A percentile compares a stretch with the other conserved stretches of the same genome.
phyloP scores from a whole-genome alignment of 176 grass and related monocot genomes.

The Oryza punctata region DNA sequence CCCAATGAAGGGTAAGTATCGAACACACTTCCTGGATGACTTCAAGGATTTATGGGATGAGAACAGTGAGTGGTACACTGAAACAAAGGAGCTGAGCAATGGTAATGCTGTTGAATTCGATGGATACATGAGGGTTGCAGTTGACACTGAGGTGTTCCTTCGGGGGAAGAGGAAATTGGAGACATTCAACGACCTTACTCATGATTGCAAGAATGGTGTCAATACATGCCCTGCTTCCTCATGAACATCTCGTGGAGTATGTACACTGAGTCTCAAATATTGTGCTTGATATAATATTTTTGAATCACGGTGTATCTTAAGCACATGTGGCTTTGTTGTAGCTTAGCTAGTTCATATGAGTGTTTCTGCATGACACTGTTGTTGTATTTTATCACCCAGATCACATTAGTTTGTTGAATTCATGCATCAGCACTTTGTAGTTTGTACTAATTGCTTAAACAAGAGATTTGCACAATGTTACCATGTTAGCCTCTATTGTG shows the following conservation, averaged over 20 bases:
- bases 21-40: slow-evolving; percentile 70
- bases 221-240: slow-evolving; percentile 68
- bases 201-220: slow-evolving; percentile 81
- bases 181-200: slow-evolving; percentile 90
- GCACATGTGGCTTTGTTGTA: slow-evolving; percentile 30
- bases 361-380: slow-evolving; percentile 12
- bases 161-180: slow-evolving; percentile 84
- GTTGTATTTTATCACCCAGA: slow-evolving; percentile 20
- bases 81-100: slow-evolving; percentile 85
- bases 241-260: slow-evolving; percentile 26
- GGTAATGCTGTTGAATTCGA: slow-evolving; percentile 80
- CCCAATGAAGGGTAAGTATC: slow-evolving; percentile 74
- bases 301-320: slow-evolving; percentile 17
- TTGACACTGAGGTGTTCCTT: slow-evolving; percentile 91
- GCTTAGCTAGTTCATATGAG: slow-evolving; percentile 18
- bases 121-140: slow-evolving; percentile 93
- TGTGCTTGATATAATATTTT: slow-evolving; percentile 32
- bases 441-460: slow-evolving; percentile 29
- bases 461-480: background rate
- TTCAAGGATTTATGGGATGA: slow-evolving; percentile 87
- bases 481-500: background rate
- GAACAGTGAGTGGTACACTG: slow-evolving; percentile 82
- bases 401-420: slow-evolving; percentile 42
- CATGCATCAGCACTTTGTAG: slow-evolving; percentile 26
- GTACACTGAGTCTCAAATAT: slow-evolving; percentile 25